Evolutionary conservation across 73 alveolate genomes (phyloP).

Genomic region (Paramecium caudatum): DNA sequence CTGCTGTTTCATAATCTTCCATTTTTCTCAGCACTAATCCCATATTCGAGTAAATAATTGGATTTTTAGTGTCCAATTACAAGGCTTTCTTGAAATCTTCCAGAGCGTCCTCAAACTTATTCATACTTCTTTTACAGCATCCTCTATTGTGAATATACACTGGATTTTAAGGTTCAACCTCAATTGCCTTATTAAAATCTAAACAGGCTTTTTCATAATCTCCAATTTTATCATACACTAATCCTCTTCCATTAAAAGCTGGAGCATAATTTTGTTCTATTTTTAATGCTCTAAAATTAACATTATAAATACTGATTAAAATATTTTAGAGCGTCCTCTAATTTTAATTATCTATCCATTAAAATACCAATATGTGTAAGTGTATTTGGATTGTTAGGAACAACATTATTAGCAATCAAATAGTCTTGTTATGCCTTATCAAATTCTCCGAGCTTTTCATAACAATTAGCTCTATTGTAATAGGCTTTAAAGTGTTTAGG

Average conservation of each 20-base stretch:
- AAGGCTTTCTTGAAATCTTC: conserved; percentile 96
- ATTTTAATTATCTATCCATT: conserved; percentile 92
- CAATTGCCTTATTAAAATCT: conserved; percentile 94
- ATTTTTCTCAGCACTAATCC: conserved; percentile 96
- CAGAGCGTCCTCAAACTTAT: conserved; percentile 87
- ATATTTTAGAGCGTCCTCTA: conserved; percentile 92
- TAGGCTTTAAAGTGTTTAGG: conserved; percentile 94
- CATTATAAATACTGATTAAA: conserved; percentile 80
- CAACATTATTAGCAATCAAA: conserved; percentile 83
- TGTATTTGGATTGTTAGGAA: conserved; percentile 91
- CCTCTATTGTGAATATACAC: conserved; percentile 99
- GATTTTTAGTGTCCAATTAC: conserved; percentile 91
- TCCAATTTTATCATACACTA: conserved; percentile 94
- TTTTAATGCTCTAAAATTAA: conserved; percentile 80
- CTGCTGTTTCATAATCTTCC: conserved; percentile 95
- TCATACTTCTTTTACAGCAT: conserved; percentile 96
- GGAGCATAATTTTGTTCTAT: conserved; percentile 94
- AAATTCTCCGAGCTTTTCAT: conserved; percentile 94
- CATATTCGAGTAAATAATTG: conserved; percentile 95
- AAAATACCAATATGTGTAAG: conserved; percentile 96
- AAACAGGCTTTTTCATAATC: conserved; percentile 96
- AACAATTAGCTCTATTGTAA: conserved; percentile 98
- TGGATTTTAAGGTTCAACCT: conserved; percentile 92
- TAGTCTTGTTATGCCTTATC: conserved; percentile 97
- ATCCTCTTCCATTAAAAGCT: conserved; percentile 97